A percentile compares a stretch with the other conserved stretches of the same genome.
Conservation (phyloP, 768 basidiomycete genomes). For the Suillus sp. region DNA sequence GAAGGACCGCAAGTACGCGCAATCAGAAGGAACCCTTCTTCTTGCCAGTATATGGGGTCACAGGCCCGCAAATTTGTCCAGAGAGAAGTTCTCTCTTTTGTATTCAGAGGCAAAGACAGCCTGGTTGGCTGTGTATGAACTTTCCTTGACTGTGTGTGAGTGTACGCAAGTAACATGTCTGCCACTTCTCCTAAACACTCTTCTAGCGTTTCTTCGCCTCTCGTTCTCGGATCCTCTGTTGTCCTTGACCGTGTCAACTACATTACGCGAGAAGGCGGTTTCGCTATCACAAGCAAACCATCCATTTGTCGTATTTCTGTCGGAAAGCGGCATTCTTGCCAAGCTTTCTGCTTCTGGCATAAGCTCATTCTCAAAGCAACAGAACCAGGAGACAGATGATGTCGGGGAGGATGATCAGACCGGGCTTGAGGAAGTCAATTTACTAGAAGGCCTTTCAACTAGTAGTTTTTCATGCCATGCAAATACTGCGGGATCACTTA, state of each 20-base stretch:
- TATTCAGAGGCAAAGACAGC: constrained; percentile 59
- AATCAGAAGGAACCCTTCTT: constrained; percentile 75
- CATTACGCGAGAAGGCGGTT: constrained; percentile 79
- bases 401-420: constrained; percentile 43
- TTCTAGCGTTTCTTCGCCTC: constrained; percentile 72
- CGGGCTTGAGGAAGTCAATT: constrained; percentile 67
- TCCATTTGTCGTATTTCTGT: constrained; percentile 34
- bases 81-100: constrained; percentile 63
- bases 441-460: constrained; percentile 65
- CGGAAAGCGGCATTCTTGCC: constrained; percentile 20
- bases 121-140: constrained; percentile 83
- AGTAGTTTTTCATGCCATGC: constrained; percentile 42
- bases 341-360: constrained; percentile 14
- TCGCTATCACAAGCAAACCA: constrained; percentile 43
- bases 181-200: constrained; percentile 9
- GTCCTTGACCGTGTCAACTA: constrained; percentile 83
- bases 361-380: background rate
- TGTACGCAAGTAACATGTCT: constrained; percentile 15
- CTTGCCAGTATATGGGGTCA: constrained; percentile 78
- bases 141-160: constrained; percentile 81
- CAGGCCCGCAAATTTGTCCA: constrained; percentile 43
- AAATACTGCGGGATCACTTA: background rate
- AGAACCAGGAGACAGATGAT: constrained; percentile 19
- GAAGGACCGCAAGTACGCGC: constrained; percentile 74
- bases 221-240: constrained; percentile 73